Percentiles rank a stretch among this genome's conserved stretches.
phyloP scores from a whole-genome alignment of 257 asterid genomes.

The Buddleja alternifolia region DNA sequence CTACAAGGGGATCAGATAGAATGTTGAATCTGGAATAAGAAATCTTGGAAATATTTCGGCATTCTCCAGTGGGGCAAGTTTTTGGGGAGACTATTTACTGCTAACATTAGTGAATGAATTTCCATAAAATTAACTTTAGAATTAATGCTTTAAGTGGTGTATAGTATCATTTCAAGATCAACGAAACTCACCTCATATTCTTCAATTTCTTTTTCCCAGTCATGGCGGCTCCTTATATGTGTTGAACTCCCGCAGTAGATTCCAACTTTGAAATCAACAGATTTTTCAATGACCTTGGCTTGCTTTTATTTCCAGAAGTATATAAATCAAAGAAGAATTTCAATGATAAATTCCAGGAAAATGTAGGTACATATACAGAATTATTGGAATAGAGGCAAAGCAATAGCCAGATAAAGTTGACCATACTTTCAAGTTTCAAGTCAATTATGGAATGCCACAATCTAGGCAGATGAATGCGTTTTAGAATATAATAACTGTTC shows the following conservation, averaged over 20 bases:
- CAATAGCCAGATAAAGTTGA: conserved; percentile 6
- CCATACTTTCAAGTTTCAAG: neutral
- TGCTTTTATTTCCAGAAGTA: conserved; percentile 57
- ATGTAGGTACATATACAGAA: neutral
- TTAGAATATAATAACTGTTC: conserved; percentile 13
- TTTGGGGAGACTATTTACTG: conserved; percentile 15
- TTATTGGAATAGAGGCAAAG: conserved; percentile 14
- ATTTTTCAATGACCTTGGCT: conserved; percentile 81
- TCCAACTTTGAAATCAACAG: conserved; percentile 80
- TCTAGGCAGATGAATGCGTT: conserved; percentile 5
- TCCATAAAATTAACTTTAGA: conserved; percentile 17
- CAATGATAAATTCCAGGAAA: conserved; percentile 14
- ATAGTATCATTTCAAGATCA: conserved; percentile 21
- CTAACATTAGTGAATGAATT: neutral
- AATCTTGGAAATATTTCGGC: neutral
- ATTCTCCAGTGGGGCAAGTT: neutral
- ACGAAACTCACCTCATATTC: conserved; percentile 78
- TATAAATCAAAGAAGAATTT: conserved; percentile 15
- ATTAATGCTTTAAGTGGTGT: neutral
- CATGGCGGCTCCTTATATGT: conserved; percentile 46
- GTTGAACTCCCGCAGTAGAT: conserved; percentile 64
- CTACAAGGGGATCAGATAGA: conserved; percentile 5
- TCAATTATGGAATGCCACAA: neutral
- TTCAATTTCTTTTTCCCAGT: conserved; percentile 85
- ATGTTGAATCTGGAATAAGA: neutral